Evolutionary conservation across 2,329 filamentous ascomycete genomes (phyloP).

Genomic region (Ophiostoma quercus): DNA sequence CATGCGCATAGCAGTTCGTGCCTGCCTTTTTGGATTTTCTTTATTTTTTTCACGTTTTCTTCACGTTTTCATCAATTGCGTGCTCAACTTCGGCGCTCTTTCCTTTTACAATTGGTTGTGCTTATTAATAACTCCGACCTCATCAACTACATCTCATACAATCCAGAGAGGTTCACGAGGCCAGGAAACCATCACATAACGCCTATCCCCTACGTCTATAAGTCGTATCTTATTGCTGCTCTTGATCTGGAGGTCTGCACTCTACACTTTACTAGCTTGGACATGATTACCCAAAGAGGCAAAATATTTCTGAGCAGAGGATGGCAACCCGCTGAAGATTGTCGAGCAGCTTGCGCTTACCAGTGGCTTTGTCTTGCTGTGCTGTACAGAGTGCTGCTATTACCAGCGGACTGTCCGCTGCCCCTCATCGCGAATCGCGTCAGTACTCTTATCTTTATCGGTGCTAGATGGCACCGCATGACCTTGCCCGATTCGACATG

Average conservation of each 20-base stretch:
- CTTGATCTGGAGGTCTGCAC: not conserved
- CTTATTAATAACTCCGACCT: not conserved
- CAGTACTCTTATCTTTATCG: constrained; percentile 2
- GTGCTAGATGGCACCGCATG: not conserved
- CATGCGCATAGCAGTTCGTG: not conserved
- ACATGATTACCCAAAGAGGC: constrained; percentile 19
- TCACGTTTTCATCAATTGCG: not conserved
- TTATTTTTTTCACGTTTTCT: no score
- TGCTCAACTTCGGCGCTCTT: not conserved
- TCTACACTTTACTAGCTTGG: not conserved
- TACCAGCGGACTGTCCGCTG: constrained; percentile 2
- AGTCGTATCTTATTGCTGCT: not conserved
- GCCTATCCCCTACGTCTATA: not conserved
- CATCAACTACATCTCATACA: not conserved
- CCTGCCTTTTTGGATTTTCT: not conserved
- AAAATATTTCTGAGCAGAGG: not conserved
- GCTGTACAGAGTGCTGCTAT: not conserved
- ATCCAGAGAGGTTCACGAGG: not conserved
- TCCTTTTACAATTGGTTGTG: not conserved
- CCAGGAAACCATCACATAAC: not conserved
- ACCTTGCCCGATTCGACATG: not conserved
- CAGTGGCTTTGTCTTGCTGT: not conserved
- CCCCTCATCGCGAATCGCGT: constrained; percentile 13
- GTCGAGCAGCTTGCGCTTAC: not conserved
- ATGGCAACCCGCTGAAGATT: not conserved